These are phyloP conservation scores for Verticillium zaregamsianum DNA, from an alignment of 2,329 filamentous ascomycete species.

Conservation along the genomic window DNA sequence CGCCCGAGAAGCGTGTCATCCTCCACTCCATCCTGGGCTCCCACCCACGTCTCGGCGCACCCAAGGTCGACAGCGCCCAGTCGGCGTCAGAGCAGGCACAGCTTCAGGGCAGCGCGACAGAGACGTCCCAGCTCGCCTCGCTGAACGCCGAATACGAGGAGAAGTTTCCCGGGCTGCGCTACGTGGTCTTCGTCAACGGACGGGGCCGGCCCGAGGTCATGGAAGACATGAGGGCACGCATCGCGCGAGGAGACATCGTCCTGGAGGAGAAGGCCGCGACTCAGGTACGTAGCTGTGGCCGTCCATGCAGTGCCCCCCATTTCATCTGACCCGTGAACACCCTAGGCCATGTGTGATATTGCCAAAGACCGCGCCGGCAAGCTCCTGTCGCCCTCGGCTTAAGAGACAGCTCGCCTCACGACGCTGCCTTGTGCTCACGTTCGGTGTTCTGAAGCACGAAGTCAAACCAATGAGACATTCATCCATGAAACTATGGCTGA, in stretches of 20 bases:
- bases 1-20: slow-evolving; percentile 42
- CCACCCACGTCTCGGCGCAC: slow-evolving; percentile 79
- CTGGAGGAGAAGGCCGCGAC: slow-evolving; percentile 71
- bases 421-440: too few relatives aligned
- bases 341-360: slow-evolving; percentile 86
- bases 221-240: slow-evolving; percentile 74
- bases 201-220: slow-evolving; percentile 70
- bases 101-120: slow-evolving; percentile 57
- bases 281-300: slow-evolving; percentile 47
- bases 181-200: slow-evolving; percentile 91
- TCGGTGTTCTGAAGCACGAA: background rate
- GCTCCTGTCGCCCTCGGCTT: slow-evolving; percentile 26
- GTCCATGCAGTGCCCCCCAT: background rate
- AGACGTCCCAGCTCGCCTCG: slow-evolving; percentile 49
- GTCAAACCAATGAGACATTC: background rate
- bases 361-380: slow-evolving; percentile 74
- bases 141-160: slow-evolving; percentile 78
- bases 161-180: slow-evolving; percentile 76
- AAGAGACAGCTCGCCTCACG: background rate
- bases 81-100: slow-evolving; percentile 80
- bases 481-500: background rate
- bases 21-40: slow-evolving; percentile 72
- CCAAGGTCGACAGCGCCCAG: slow-evolving; percentile 76
- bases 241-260: slow-evolving; percentile 60
- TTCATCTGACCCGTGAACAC: too few relatives aligned